phyloP scores from a whole-genome alignment of 177 flowering plant genomes.

The Tripterygium wilfordii region DNA sequence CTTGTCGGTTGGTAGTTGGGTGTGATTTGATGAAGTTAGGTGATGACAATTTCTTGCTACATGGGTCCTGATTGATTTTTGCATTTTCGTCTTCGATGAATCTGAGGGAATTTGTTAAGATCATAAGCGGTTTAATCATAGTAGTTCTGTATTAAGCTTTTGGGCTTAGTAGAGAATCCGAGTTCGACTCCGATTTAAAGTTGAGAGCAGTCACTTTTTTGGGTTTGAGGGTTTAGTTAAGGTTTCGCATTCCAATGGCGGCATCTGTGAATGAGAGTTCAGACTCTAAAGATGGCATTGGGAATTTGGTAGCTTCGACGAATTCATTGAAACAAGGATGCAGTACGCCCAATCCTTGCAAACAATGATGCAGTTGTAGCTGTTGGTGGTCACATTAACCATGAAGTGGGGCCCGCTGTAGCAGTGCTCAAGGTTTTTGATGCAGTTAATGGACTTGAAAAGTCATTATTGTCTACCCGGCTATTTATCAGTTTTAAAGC shows the following conservation, averaged over 20 bases:
- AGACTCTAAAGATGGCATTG: conserved; percentile 14
- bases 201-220: background rate
- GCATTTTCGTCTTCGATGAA: conserved; percentile 6
- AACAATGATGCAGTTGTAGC: conserved; percentile 64
- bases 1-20: conserved; percentile 7
- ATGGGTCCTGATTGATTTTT: conserved; percentile 9
- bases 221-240: conserved; percentile 1
- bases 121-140: background rate
- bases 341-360: conserved; percentile 72
- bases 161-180: too few relatives aligned
- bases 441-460: conserved; percentile 85
- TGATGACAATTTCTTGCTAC: conserved; percentile 8
- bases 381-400: conserved; percentile 82
- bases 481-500: conserved; percentile 60
- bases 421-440: conserved; percentile 91
- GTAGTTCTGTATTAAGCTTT: background rate
- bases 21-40: conserved; percentile 19
- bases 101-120: background rate
- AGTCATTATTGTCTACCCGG: conserved; percentile 58
- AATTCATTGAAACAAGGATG: conserved; percentile 56
- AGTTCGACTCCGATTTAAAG: background rate
- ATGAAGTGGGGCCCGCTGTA: conserved; percentile 90
- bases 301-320: conserved; percentile 49
- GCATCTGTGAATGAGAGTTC: conserved; percentile 7
- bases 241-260: conserved; percentile 17